phyloP scores from a whole-genome alignment of 768 basidiomycete species.

The Agaricus subrufescens region DNA sequence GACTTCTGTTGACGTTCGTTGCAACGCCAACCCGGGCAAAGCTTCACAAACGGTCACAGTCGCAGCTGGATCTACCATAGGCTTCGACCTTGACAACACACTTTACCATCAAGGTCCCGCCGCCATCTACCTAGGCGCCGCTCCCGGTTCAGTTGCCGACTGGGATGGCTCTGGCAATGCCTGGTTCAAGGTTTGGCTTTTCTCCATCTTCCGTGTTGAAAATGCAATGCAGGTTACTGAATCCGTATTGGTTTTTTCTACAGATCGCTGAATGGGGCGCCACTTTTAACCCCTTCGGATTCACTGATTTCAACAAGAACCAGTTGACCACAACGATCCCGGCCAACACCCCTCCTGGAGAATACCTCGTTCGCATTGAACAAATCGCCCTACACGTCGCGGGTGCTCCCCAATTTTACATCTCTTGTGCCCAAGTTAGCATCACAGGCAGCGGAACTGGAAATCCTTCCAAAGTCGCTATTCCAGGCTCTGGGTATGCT shows the following conservation, averaged over 20 bases:
- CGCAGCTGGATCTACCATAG: slow-evolving; percentile 32
- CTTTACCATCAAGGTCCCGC: slow-evolving; percentile 41
- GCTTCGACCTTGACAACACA: slow-evolving; percentile 36
- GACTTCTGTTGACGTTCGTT: slow-evolving; percentile 26
- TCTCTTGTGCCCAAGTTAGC: slow-evolving; percentile 45
- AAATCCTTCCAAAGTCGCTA: slow-evolving; percentile 39
- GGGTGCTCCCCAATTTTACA: slow-evolving; percentile 42
- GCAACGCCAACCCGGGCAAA: slow-evolving; percentile 29
- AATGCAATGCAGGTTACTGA: background rate
- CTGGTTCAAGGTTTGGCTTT: slow-evolving; percentile 45
- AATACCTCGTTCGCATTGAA: slow-evolving; percentile 45
- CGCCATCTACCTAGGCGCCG: slow-evolving; percentile 45
- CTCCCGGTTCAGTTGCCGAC: slow-evolving; percentile 31
- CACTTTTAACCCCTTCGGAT: slow-evolving; percentile 32
- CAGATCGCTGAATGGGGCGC: slow-evolving; percentile 39
- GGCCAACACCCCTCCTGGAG: slow-evolving; percentile 34
- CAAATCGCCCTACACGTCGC: slow-evolving; percentile 41
- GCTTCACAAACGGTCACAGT: slow-evolving; percentile 34
- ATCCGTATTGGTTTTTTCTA: background rate
- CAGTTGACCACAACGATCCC: slow-evolving; percentile 39
- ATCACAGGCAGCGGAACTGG: slow-evolving; percentile 39
- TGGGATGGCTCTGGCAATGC: slow-evolving; percentile 45
- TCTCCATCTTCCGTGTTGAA: background rate
- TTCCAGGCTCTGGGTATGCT: slow-evolving; percentile 39
- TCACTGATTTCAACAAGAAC: slow-evolving; percentile 23